These are phyloP conservation scores for Phylloporus arenicola DNA, from an alignment of 768 basidiomycete species.

Conservation along the genomic window DNA sequence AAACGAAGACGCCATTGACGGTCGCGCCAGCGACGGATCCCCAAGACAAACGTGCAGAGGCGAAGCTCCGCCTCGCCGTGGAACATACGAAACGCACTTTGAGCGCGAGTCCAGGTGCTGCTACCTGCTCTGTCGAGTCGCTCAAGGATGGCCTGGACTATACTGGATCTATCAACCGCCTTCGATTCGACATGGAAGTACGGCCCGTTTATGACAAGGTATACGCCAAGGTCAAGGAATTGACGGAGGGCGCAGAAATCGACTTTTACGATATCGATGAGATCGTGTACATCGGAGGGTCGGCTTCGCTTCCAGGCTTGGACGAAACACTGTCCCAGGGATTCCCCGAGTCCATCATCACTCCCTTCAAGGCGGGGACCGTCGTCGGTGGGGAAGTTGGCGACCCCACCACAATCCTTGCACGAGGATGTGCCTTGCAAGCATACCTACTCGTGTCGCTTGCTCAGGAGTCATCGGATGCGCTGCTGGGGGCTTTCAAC, in stretches of 20 bases:
- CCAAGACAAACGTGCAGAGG: constrained; percentile 78
- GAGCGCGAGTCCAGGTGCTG: constrained; percentile 79
- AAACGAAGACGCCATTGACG: constrained; percentile 72
- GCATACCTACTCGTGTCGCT: constrained; percentile 56
- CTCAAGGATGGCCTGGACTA: constrained; percentile 92
- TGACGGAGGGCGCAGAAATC: constrained; percentile 47
- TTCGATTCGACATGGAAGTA: constrained; percentile 57
- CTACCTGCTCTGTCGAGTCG: constrained; percentile 88
- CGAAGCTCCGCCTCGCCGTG: constrained; percentile 88
- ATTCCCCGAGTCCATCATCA: constrained; percentile 57
- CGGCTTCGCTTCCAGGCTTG: constrained; percentile 67
- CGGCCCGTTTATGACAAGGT: constrained; percentile 57
- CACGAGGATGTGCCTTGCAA: constrained; percentile 73
- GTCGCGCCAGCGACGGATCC: constrained; percentile 54
- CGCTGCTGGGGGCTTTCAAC: constrained; percentile 48
- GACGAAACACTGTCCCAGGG: constrained; percentile 52
- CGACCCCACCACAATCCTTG: constrained; percentile 73
- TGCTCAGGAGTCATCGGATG: constrained; percentile 43
- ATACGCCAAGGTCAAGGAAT: constrained; percentile 42
- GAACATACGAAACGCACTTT: constrained; percentile 94
- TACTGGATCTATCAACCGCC: constrained; percentile 60
- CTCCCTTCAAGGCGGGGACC: constrained; percentile 61
- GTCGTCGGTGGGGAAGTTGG: constrained; percentile 68
- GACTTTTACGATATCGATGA: constrained; percentile 72
- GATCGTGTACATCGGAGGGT: constrained; percentile 76